Conservation (phyloP, 2,329 filamentous ascomycete species). For the Rhynchosporium secalis region DNA sequence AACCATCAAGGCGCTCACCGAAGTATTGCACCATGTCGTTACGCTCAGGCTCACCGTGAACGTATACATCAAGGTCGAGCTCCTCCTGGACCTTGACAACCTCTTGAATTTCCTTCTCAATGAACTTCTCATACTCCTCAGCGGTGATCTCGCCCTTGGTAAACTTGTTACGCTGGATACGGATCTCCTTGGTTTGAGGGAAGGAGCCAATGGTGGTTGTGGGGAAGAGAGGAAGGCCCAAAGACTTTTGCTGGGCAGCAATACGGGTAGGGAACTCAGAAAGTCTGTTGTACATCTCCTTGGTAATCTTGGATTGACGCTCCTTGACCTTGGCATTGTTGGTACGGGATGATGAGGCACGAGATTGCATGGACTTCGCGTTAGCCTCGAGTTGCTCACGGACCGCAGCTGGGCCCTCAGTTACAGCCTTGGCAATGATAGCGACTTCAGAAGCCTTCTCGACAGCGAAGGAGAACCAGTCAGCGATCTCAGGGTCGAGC, state of each 20-base stretch:
- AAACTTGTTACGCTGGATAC: conserved; percentile 94
- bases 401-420: conserved; percentile 84
- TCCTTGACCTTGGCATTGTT: conserved; percentile 98
- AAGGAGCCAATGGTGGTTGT: conserved; percentile 99
- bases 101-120: conserved; percentile 96
- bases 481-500: conserved; percentile 85
- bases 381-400: conserved; percentile 92
- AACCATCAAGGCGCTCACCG: conserved; percentile 93
- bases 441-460: conserved; percentile 93
- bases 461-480: conserved; percentile 98
- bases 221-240: conserved; percentile 94
- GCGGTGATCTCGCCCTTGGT: conserved; percentile 96
- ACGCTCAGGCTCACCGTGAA: conserved; percentile 98
- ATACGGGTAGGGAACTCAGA: conserved; percentile 85
- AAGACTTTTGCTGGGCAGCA: conserved; percentile 83
- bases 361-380: conserved; percentile 88
- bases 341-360: conserved; percentile 88
- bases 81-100: conserved; percentile 97
- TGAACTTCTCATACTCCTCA: conserved; percentile 96
- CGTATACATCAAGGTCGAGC: conserved; percentile 93
- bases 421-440: conserved; percentile 95
- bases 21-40: conserved; percentile 99
- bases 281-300: conserved; percentile 88
- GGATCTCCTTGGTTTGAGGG: conserved; percentile 99
- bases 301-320: conserved; percentile 83